Percentiles rank a stretch among this genome's conserved stretches.
Conservation (phyloP, 2,329 filamentous ascomycete species). For the Aspergillus ochraceoroseus region DNA sequence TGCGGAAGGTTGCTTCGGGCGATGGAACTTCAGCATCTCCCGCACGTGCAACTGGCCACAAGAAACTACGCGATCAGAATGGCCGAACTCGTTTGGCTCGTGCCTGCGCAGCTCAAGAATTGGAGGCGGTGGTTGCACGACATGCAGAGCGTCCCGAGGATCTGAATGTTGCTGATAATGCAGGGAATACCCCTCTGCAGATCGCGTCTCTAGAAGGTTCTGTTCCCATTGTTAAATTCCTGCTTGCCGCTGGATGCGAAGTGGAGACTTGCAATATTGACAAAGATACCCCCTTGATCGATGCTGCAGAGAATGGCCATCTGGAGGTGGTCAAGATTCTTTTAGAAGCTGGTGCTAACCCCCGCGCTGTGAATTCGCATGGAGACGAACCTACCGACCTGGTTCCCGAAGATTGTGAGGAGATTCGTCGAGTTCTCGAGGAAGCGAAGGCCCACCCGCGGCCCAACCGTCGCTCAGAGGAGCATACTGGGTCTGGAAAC, state of each 20-base stretch:
- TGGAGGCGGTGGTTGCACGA: constrained; percentile 70
- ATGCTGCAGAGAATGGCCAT: constrained; percentile 94
- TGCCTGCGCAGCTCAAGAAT: constrained; percentile 79
- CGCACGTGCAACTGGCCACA: constrained; percentile 62
- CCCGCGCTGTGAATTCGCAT: constrained; percentile 82
- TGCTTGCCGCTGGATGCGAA: constrained; percentile 79
- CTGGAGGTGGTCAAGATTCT: constrained; percentile 80
- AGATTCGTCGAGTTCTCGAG: constrained; percentile 66
- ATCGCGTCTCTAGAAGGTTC: constrained; percentile 85
- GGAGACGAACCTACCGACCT: constrained; percentile 88
- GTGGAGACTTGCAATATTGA: constrained; percentile 73
- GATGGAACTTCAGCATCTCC: constrained; percentile 55
- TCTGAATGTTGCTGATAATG: constrained; percentile 83
- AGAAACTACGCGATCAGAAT: constrained; percentile 86
- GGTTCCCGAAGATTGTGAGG: constrained; percentile 71
- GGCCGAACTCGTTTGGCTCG: constrained; percentile 87
- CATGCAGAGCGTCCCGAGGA: constrained; percentile 78
- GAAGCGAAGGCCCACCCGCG: constrained; percentile 58
- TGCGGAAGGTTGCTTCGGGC: constrained; percentile 41
- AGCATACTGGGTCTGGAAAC: constrained; percentile 33
- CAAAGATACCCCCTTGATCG: constrained; percentile 88
- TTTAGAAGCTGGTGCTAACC: constrained; percentile 82
- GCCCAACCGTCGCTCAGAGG: constrained; percentile 42
- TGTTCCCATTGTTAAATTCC: constrained; percentile 77
- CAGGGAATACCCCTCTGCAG: constrained; percentile 92